phyloP scores from a whole-genome alignment of 805 yeast species.

The Spathaspora passalidarum region DNA sequence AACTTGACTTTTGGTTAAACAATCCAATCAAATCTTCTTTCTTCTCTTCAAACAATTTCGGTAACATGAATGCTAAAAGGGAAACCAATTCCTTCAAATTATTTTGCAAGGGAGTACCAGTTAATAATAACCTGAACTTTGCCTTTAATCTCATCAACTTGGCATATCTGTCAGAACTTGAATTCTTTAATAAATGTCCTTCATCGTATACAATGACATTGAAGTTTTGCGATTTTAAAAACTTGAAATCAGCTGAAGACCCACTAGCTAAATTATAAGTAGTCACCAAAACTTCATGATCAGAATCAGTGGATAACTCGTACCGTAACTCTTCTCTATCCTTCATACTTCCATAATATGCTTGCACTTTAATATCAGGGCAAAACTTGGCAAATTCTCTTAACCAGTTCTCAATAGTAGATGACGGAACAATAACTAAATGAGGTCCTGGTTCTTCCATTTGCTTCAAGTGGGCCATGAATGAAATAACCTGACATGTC shows the following conservation, averaged over 20 bases:
- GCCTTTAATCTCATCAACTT: conserved; percentile 84
- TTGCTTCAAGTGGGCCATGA: conserved; percentile 80
- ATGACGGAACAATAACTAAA: conserved; percentile 91
- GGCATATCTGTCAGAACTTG: conserved; percentile 78
- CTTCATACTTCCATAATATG: conserved; percentile 84
- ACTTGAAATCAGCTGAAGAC: conserved; percentile 73
- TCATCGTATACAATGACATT: conserved; percentile 94
- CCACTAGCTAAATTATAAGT: conserved; percentile 93
- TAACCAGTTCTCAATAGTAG: conserved; percentile 96
- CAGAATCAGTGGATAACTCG: conserved; percentile 47
- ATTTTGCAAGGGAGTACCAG: conserved; percentile 97
- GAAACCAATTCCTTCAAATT: conserved; percentile 89
- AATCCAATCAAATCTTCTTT: conserved; percentile 77
- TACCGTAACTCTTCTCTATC: conserved; percentile 86
- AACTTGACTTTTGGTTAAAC: conserved; percentile 74
- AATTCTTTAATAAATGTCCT: conserved; percentile 95
- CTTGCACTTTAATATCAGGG: conserved; percentile 78
- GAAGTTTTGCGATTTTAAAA: conserved; percentile 70
- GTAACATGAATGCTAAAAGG: conserved; percentile 85
- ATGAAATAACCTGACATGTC: conserved; percentile 93
- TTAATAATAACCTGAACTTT: conserved; percentile 77
- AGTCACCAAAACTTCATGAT: conserved; percentile 88
- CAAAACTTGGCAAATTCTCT: conserved; percentile 90
- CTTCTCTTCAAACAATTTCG: conserved; percentile 74
- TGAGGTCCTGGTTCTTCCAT: conserved; percentile 72